These are phyloP conservation scores for Prunus mume DNA, from an alignment of 306 rosid genomes.

Conservation along the genomic window DNA sequence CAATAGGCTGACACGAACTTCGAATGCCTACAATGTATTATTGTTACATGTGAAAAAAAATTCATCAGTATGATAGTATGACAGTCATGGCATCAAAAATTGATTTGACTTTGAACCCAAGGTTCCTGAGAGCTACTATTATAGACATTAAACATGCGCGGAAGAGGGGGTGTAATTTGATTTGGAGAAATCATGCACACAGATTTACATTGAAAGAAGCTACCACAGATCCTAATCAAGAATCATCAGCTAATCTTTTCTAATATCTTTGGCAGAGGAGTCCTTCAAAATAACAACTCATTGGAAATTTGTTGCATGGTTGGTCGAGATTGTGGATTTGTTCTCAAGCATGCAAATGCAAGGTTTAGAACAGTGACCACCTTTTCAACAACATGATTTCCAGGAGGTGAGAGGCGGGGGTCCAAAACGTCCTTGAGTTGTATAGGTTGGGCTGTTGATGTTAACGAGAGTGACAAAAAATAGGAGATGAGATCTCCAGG, in stretches of 20 bases:
- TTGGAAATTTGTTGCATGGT: conserved; percentile 20
- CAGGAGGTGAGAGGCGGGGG: conserved; percentile 7
- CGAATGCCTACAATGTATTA: too few relatives aligned
- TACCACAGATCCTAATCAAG: background rate
- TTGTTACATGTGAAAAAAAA: too few relatives aligned
- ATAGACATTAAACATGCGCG: background rate
- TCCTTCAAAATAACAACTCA: background rate
- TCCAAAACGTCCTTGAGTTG: conserved; percentile 25
- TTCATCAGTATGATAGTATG: too few relatives aligned
- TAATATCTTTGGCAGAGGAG: background rate
- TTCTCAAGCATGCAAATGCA: conserved; percentile 21
- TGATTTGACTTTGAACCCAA: too few relatives aligned
- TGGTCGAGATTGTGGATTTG: conserved; percentile 24
- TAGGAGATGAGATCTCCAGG: conserved; percentile 23
- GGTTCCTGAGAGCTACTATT: background rate
- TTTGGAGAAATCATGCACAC: background rate
- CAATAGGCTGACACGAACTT: too few relatives aligned
- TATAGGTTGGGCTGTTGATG: background rate
- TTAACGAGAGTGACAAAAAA: background rate
- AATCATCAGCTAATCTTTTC: background rate
- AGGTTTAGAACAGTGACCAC: conserved; percentile 18
- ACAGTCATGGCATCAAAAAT: too few relatives aligned
- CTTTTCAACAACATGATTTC: conserved; percentile 4
- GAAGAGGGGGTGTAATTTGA: background rate
- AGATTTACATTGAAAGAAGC: background rate